Evolutionary conservation across 306 rosid species (phyloP), one percentile per base, ranked within the genome.

Genomic region (Prunus armeniaca): DNA sequence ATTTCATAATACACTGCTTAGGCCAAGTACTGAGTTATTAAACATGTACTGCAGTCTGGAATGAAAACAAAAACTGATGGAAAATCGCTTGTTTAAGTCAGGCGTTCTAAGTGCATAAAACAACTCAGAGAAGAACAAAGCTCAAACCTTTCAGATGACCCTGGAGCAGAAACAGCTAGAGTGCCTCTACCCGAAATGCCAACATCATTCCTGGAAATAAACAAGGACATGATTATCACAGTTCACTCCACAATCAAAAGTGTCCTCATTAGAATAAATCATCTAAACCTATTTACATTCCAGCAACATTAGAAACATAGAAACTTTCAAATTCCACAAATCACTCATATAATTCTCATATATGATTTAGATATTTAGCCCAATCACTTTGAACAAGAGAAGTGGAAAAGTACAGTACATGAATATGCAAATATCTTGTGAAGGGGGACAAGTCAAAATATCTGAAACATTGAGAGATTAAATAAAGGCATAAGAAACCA

Each of bases 71-170:
- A 66, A 58, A 69, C 30, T 19, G 9, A 50, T 51, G 9, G 67
- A 56, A 32, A 65, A 62, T 45, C 52, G 61, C 67, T 77, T 38
- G 32, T 68, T 49, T 18, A 34, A 25, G 22, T 28, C 32, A 20
- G 30, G n/a, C 25, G 58, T 17, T 17, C 47, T 25, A 12, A 41
- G 69, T 56, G 66, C 60, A 78, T 73, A 63, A 45, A 46, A n/a
- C 15, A 46, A 43, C 4, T 50, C 30, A 54, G 79, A 49, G 13
- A 76, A 55, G 56, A 22, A 82, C 19, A 78, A 69, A 81, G 57
- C 76, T 60, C 63, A 67, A 78, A 92, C 97, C 99, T 92, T 80
- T 95, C 96, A 79, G 96, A 88, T 77, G 94, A 89, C 73, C 97
- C 93, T 77, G 89, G 49, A 67, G 88, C 84, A 72, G 97, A 74